phyloP scores from a whole-genome alignment of 2,329 filamentous ascomycete species.

The Fonsecaea multimorphosa region DNA sequence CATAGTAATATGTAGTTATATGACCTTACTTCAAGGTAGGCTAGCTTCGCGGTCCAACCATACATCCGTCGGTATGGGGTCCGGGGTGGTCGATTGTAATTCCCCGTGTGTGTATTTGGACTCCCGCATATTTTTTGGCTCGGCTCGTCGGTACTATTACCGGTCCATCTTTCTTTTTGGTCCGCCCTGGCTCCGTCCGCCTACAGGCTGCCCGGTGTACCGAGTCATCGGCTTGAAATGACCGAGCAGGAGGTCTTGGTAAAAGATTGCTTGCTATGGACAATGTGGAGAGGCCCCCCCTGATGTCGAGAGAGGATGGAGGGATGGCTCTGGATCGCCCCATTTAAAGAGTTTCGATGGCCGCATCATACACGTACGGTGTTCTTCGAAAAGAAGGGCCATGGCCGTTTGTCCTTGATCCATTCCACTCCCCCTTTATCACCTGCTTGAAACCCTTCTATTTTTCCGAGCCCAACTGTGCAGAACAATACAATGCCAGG shows the following conservation, averaged over 20 bases:
- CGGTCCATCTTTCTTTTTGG: not conserved
- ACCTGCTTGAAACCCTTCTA: not conserved
- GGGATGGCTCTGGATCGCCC: not conserved
- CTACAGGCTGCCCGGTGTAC: not conserved
- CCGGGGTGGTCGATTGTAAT: not conserved
- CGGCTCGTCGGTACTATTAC: not conserved
- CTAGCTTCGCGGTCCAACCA: not conserved
- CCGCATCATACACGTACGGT: not conserved
- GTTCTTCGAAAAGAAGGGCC: not conserved
- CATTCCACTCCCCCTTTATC: not conserved
- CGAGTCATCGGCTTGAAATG: not conserved
- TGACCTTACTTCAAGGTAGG: too few relatives aligned
- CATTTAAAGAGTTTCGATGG: not conserved
- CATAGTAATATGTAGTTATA: too few relatives aligned
- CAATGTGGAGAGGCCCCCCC: not conserved
- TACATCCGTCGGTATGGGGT: not conserved
- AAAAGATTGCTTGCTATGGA: not conserved
- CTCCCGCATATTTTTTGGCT: not conserved
- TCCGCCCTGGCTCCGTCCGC: not conserved
- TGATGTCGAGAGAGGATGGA: not conserved
- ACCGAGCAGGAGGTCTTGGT: not conserved
- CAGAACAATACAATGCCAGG: not conserved
- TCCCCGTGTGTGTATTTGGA: too few relatives aligned
- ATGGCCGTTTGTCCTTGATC: not conserved
- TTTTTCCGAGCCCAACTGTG: not conserved